Evolutionary conservation across 108 stramenopile species (phyloP).

Genomic region (Nitzschia sp.): DNA sequence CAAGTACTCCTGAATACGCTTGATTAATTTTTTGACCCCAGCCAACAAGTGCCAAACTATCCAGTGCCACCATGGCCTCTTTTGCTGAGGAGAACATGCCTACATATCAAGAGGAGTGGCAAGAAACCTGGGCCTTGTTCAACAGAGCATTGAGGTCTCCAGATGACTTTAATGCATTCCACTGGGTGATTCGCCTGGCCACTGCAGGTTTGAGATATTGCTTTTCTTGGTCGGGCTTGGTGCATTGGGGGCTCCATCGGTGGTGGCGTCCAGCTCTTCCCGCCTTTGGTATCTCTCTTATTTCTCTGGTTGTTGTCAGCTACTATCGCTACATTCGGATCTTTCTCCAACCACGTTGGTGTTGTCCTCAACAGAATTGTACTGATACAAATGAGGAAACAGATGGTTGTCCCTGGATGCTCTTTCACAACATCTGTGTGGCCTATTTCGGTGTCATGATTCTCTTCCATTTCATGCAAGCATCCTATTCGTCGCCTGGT

Average conservation of each 20-base stretch:
- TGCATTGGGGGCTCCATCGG: slow-evolving; percentile 25
- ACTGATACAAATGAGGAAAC: neutral
- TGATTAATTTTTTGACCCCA: no score
- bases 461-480: slow-evolving; percentile 50
- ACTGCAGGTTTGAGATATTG: slow-evolving; percentile 4
- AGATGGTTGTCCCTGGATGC: slow-evolving; percentile 17
- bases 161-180: slow-evolving; percentile 60
- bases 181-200: slow-evolving; percentile 58
- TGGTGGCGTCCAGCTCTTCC: slow-evolving; percentile 36
- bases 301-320: slow-evolving; percentile 19
- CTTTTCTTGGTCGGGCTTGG: slow-evolving; percentile 20
- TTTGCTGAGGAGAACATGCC: neutral
- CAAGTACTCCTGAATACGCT: no score
- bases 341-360: slow-evolving; percentile 46
- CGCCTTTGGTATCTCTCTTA: slow-evolving; percentile 32
- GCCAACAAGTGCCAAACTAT: neutral
- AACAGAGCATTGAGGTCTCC: slow-evolving; percentile 56
- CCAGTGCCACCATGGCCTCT: neutral
- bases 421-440: slow-evolving; percentile 46
- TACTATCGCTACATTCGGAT: slow-evolving; percentile 33
- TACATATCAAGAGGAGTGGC: slow-evolving; percentile 24
- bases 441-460: slow-evolving; percentile 60
- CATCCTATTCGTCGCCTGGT: slow-evolving; percentile 66
- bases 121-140: slow-evolving; percentile 63
- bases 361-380: neutral